Percentiles rank a stretch among this genome's conserved stretches.
Conservation (phyloP, 805 yeast species). For the Isabelozyma rhagii region DNA sequence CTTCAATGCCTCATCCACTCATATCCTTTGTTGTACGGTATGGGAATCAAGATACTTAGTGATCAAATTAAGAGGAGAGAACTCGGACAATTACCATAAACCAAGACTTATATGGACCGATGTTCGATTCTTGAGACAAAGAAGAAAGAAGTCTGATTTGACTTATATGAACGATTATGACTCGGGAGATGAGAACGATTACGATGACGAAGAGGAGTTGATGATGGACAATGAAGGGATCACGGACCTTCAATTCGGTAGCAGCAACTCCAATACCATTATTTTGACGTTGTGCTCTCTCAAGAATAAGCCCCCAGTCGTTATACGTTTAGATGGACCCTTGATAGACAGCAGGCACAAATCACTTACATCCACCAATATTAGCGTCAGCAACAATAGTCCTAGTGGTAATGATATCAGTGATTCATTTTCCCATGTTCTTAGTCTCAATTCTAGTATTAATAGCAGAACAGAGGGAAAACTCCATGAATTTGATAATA, state of each 20-base stretch:
- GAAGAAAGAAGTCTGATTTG: conserved; percentile 11
- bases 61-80: conserved; percentile 61
- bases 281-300: conserved; percentile 37
- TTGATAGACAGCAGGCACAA: conserved; percentile 40
- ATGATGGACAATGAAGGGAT: conserved; percentile 83
- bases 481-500: conserved; percentile 44
- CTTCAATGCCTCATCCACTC: conserved; percentile 69
- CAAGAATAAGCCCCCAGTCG: conserved; percentile 28
- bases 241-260: conserved; percentile 66
- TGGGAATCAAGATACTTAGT: conserved; percentile 78
- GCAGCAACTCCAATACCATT: conserved; percentile 29
- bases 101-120: conserved; percentile 42
- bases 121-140: conserved; percentile 10
- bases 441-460: conserved; percentile 5
- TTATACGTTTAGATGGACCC: conserved; percentile 38
- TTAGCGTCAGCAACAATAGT: conserved; percentile 24
- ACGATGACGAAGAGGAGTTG: conserved; percentile 18
- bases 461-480: conserved; percentile 5
- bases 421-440: conserved; percentile 8
- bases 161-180: conserved; percentile 5
- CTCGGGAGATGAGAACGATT: conserved; percentile 2
- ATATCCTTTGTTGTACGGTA: conserved; percentile 71
- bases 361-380: conserved; percentile 7
- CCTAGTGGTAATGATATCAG: neutral
- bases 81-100: conserved; percentile 29